Percentiles rank a stretch among this genome's conserved stretches.
These are phyloP conservation scores for Candida tammaniensis DNA, from an alignment of 805 yeast species.

Conservation along the genomic window DNA sequence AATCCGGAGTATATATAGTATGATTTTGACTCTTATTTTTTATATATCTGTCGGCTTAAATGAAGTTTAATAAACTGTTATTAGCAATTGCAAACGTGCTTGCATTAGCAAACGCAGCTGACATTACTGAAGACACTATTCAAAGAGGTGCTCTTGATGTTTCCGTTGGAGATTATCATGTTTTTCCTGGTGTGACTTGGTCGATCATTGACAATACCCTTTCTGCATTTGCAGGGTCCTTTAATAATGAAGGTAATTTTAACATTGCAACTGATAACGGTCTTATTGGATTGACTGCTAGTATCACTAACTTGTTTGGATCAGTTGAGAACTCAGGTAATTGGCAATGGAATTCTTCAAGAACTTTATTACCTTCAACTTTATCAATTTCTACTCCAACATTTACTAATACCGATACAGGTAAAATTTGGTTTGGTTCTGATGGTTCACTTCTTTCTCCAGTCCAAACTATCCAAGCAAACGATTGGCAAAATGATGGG, in stretches of 20 bases:
- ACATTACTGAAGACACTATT: slow-evolving; percentile 16
- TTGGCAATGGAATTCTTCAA: slow-evolving; percentile 16
- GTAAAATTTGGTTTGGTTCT: slow-evolving; percentile 17
- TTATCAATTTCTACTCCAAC: slow-evolving; percentile 8
- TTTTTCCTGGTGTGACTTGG: slow-evolving; percentile 22
- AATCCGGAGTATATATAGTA: too few species aligned
- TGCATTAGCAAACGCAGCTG: slow-evolving; percentile 7
- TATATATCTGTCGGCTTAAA: too few species aligned
- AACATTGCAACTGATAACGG: slow-evolving; percentile 17
- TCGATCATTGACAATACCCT: slow-evolving; percentile 24
- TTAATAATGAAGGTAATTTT: slow-evolving; percentile 18
- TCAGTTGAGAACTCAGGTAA: slow-evolving; percentile 13
- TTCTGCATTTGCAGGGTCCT: slow-evolving; percentile 20
- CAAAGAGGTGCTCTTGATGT: slow-evolving; percentile 16
- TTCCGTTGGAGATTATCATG: slow-evolving; percentile 17
- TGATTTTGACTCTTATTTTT: too few species aligned
- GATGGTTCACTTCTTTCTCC: slow-evolving; percentile 12
- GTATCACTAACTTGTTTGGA: slow-evolving; percentile 7
- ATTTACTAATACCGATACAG: slow-evolving; percentile 18
- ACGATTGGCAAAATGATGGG: slow-evolving; percentile 17
- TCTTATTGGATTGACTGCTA: slow-evolving; percentile 16
- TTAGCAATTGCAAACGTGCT: slow-evolving; percentile 1
- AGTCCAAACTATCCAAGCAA: slow-evolving; percentile 5
- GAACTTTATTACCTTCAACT: slow-evolving; percentile 11
- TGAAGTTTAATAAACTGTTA: not conserved